Base-by-base conservation (phyloP, 371 early-diverging fungal genomes). In the Catenaria anguillulae region DNA sequence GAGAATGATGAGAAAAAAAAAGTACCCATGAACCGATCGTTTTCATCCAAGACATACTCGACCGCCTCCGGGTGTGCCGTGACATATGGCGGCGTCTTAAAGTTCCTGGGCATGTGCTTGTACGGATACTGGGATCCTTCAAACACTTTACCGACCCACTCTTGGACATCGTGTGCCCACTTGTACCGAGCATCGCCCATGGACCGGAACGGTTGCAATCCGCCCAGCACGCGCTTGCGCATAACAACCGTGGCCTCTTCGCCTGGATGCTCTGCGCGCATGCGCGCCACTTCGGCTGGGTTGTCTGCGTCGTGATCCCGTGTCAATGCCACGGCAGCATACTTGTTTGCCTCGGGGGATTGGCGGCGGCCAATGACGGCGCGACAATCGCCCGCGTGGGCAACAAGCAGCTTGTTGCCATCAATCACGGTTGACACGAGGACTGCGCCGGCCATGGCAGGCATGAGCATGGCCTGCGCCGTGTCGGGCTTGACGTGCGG, bases 11-110 rank as follows among this genome's bases (percentile, higher is more conserved):
- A 43, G 17, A 2, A 23, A 17, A 23, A n/a, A n/a, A n/a, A n/a
- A n/a, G n/a, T 26, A 48, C 48, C 48, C 52, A 50, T 50, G 31
- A 50, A 50, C 15, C 13, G 13, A 23, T 50, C 52, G 29, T 10
- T 29, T 26, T 50, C 52, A 31, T 26, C 29, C 21, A 50, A 12
- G 3, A 31, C 29, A 15, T 29, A 50, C 52, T 8, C 70, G 24
- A 80, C 75, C 1, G 91, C 83, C 31, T 86, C 87, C 0, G 98
- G 96, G 35, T 80, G 81, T 4, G 97, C 93, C 6, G 89, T 88
- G 23, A 96, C 82, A 62, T 97, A 97, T 0, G 97, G 97, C 42
- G 97, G 97, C 10, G 93, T 87, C 4, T 67, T 67, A 65, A 82
- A 88, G 63, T 87, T 71, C 15, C 71, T 72, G 6, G 87, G 82